Evolutionary conservation across 352 stramenopile species (phyloP).

Genomic region (Phytophthora idaei): DNA sequence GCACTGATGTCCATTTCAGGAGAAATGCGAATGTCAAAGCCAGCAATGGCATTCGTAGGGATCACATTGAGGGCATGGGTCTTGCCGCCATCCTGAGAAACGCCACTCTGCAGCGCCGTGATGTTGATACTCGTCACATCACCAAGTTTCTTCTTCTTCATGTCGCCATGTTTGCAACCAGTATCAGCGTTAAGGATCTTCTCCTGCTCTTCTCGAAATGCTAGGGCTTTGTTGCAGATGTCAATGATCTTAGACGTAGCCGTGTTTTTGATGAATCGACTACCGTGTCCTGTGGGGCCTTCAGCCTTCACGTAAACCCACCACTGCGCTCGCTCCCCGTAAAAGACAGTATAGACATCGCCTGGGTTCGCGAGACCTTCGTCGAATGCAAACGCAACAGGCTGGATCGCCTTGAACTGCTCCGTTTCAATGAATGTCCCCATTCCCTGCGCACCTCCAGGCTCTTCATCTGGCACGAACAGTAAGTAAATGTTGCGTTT

Average conservation of each 20-base stretch:
- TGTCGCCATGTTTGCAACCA: conserved; percentile 93
- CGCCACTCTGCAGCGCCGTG: conserved; percentile 91
- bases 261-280: conserved; percentile 95
- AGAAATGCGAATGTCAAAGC: conserved; percentile 95
- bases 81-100: conserved; percentile 79
- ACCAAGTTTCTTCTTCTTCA: conserved; percentile 92
- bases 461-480: conserved; percentile 95
- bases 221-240: conserved; percentile 86
- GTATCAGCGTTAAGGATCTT: conserved; percentile 63
- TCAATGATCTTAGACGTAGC: conserved; percentile 95
- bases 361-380: conserved; percentile 93
- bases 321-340: conserved; percentile 94
- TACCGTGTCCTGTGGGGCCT: conserved; percentile 87
- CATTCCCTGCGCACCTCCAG: conserved; percentile 95
- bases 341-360: conserved; percentile 95
- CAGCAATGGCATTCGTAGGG: conserved; percentile 89
- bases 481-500: conserved; percentile 92
- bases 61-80: conserved; percentile 95
- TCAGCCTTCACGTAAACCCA: conserved; percentile 90
- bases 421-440: conserved; percentile 83
- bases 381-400: conserved; percentile 94
- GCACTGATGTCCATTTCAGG: conserved; percentile 81
- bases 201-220: conserved; percentile 91
- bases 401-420: conserved; percentile 82
- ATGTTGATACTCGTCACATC: conserved; percentile 97